Evolutionary conservation across 805 yeast species (phyloP).

Genomic region (Saturnispora diversa): DNA sequence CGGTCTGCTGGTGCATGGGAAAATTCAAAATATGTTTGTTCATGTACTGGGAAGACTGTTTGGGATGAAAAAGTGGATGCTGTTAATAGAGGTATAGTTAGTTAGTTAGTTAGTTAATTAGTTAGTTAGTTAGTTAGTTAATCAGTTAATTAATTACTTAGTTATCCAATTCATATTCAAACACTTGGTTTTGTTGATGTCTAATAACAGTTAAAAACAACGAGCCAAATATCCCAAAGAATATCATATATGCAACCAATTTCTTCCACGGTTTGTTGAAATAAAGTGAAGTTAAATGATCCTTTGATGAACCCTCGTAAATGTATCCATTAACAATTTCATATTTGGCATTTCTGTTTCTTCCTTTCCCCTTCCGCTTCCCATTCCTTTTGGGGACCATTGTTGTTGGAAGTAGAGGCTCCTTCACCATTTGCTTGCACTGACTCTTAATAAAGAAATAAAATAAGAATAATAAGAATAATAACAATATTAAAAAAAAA

Average conservation of each 20-base stretch:
- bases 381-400: constrained; percentile 5
- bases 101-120: too few relatives aligned
- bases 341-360: constrained; percentile 8
- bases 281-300: not conserved
- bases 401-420: constrained; percentile 1
- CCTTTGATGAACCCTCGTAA: constrained; percentile 3
- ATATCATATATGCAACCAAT: constrained; percentile 11
- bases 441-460: too few relatives aligned
- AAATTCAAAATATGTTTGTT: constrained; percentile 85
- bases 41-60: constrained; percentile 89
- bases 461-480: too few relatives aligned
- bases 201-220: constrained; percentile 11
- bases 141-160: too few relatives aligned
- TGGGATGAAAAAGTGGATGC: constrained; percentile 94
- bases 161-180: constrained; percentile 14
- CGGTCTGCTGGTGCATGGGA: constrained; percentile 98
- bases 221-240: constrained; percentile 11
- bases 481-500: too few relatives aligned
- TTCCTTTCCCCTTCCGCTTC: not conserved
- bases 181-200: not conserved
- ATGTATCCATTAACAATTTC: constrained; percentile 3
- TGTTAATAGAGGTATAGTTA: constrained; percentile 49
- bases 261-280: constrained; percentile 12
- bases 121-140: too few relatives aligned
- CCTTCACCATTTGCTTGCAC: too few relatives aligned